Conservation (phyloP, 2,329 filamentous ascomycete species). For the Xylariaceae sp. region DNA sequence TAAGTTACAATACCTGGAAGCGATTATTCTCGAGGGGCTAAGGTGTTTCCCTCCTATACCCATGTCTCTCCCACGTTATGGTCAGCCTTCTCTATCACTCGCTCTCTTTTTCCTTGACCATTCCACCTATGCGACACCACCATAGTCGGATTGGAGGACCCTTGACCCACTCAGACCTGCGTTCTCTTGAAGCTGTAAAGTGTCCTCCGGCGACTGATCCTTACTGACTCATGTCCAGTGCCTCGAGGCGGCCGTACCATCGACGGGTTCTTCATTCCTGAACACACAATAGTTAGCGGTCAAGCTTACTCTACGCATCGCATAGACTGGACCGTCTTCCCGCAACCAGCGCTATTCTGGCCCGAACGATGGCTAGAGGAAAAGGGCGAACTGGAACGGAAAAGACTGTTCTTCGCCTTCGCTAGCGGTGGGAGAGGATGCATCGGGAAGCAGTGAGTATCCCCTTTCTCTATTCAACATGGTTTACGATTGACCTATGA, state of each 20-base stretch:
- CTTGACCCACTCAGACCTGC: too few relatives aligned
- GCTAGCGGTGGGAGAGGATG: conserved; percentile 62
- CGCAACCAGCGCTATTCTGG: conserved; percentile 70
- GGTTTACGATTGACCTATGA: conserved; percentile 1
- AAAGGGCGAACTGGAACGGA: conserved; percentile 68
- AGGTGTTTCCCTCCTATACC: conserved; percentile 62
- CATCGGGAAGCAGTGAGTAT: conserved; percentile 61
- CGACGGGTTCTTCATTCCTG: conserved; percentile 52
- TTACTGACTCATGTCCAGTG: too few relatives aligned
- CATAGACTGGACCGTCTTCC: conserved; percentile 64
- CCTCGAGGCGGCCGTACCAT: conserved; percentile 51
- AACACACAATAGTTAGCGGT: conserved; percentile 53
- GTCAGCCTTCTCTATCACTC: too few relatives aligned
- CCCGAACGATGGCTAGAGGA: conserved; percentile 80
- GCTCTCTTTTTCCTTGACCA: too few relatives aligned
- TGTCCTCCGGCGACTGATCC: too few relatives aligned
- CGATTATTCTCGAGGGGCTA: conserved; percentile 58
- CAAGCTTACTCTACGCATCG: conserved; percentile 60
- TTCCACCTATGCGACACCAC: too few relatives aligned
- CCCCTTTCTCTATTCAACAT: not conserved
- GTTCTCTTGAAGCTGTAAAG: too few relatives aligned
- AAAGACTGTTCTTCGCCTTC: conserved; percentile 62
- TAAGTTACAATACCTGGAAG: conserved; percentile 56
- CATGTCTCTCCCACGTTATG: conserved; percentile 61
- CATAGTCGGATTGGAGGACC: too few relatives aligned